Percentiles rank a stretch among this genome's conserved stretches.
Conservation (phyloP, 2,329 filamentous ascomycete species). For the Claviceps digitariae region DNA sequence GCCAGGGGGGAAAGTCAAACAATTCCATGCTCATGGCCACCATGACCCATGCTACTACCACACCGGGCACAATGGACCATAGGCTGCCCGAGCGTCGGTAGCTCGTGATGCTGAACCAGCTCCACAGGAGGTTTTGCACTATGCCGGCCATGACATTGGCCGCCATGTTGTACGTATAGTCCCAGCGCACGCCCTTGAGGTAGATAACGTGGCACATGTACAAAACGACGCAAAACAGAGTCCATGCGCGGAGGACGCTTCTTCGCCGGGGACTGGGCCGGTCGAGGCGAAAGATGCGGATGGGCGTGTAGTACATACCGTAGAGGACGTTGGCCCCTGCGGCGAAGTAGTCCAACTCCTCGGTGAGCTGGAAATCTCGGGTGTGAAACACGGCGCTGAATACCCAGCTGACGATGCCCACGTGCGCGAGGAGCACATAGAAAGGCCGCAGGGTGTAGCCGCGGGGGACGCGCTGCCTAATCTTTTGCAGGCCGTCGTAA, state of each 20-base stretch:
- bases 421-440: constrained; percentile 67
- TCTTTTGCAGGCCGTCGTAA: constrained; percentile 56
- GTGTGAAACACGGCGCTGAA: constrained; percentile 90
- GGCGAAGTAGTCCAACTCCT: constrained; percentile 93
- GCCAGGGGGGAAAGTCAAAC: constrained; percentile 80
- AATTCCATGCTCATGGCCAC: constrained; percentile 92
- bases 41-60: constrained; percentile 85
- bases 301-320: constrained; percentile 71
- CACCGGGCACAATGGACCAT: constrained; percentile 82
- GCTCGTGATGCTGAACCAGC: constrained; percentile 61
- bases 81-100: constrained; percentile 57
- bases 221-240: constrained; percentile 51
- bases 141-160: constrained; percentile 78
- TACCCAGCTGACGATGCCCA: constrained; percentile 72
- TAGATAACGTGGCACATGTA: constrained; percentile 72
- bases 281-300: constrained; percentile 77
- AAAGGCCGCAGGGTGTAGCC: constrained; percentile 66
- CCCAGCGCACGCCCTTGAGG: constrained; percentile 74
- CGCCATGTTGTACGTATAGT: constrained; percentile 97
- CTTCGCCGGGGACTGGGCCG: constrained; percentile 27
- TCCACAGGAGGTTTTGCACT: constrained; percentile 75
- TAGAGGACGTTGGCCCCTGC: constrained; percentile 85
- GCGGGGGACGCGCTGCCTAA: constrained; percentile 57
- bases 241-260: constrained; percentile 59
- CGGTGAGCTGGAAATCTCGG: constrained; percentile 70